phyloP scores from a whole-genome alignment of 768 basidiomycete genomes.

The Kwoniella heveanensis region DNA sequence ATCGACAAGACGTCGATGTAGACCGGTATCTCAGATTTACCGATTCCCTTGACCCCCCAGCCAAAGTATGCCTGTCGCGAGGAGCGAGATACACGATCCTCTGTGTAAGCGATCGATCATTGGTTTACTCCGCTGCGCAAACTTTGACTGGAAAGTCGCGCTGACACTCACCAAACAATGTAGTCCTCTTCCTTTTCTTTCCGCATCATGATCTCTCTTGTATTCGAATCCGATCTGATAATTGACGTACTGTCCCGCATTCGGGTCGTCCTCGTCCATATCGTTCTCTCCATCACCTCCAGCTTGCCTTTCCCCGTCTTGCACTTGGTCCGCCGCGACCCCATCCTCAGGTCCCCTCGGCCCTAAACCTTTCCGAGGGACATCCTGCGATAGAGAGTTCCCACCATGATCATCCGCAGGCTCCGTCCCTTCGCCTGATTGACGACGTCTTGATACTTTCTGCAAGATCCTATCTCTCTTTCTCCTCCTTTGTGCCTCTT shows the following conservation, averaged over 20 bases:
- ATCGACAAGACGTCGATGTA: constrained; percentile 54
- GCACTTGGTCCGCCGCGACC: background rate
- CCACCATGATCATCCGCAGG: background rate
- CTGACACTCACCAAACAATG: constrained; percentile 41
- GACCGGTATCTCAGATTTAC: constrained; percentile 52
- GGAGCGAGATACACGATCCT: no score
- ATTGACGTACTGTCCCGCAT: constrained; percentile 52
- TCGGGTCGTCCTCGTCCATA: constrained; percentile 42
- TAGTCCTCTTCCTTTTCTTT: constrained; percentile 44
- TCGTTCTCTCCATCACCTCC: constrained; percentile 27
- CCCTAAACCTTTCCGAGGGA: background rate
- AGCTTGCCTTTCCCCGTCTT: constrained; percentile 19
- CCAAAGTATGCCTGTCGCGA: constrained; percentile 51
- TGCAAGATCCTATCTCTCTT: constrained; percentile 42
- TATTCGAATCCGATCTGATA: constrained; percentile 54
- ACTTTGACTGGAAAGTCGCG: constrained; percentile 5
- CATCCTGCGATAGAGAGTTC: background rate
- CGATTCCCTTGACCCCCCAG: constrained; percentile 53
- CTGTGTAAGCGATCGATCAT: no score
- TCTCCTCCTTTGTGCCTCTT: constrained; percentile 26
- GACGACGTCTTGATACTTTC: constrained; percentile 25
- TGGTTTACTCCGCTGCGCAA: no score
- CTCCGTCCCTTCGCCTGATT: background rate
- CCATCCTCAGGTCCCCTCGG: background rate
- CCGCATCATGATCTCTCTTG: constrained; percentile 31